These are phyloP conservation scores for Vitis rotundifolia DNA, from an alignment of 164 flowering plant genomes.

Conservation along the genomic window DNA sequence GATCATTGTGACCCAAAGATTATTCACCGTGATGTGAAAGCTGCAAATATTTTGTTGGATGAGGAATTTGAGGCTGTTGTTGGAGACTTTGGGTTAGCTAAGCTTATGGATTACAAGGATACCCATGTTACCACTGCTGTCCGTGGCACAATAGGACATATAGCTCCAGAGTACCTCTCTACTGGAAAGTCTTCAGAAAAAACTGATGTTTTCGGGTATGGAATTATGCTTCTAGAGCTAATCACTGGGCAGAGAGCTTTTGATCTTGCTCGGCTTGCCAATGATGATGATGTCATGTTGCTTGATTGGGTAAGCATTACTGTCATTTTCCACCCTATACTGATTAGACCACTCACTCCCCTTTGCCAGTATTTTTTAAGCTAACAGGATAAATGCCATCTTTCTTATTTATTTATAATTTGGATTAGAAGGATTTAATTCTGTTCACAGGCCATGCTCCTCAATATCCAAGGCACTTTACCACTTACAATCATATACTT, in stretches of 20 bases:
- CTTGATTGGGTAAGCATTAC: constrained; percentile 85
- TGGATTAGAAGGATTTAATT: too few species aligned
- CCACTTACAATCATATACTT: too few species aligned
- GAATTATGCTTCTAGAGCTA: constrained; percentile 93
- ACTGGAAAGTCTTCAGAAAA: constrained; percentile 93
- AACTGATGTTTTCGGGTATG: constrained; percentile 94
- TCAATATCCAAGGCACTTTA: too few species aligned
- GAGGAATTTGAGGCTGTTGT: constrained; percentile 98
- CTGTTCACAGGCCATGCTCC: too few species aligned
- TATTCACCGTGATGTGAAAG: constrained; percentile 96
- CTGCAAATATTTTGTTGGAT: constrained; percentile 90
- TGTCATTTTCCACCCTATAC: background rate
- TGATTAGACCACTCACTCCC: background rate
- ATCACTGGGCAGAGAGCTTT: constrained; percentile 94
- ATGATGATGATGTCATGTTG: constrained; percentile 96
- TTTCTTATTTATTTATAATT: too few species aligned
- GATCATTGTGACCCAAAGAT: constrained; percentile 98
- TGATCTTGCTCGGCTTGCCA: constrained; percentile 95
- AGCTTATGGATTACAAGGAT: constrained; percentile 95
- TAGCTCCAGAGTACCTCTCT: constrained; percentile 92
- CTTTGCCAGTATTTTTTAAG: background rate
- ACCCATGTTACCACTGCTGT: constrained; percentile 97
- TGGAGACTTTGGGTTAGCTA: constrained; percentile 97
- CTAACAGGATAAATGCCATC: too few species aligned
- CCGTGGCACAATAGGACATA: constrained; percentile 94